Conservation (phyloP, 352 stramenopile genomes). For the Globisporangium rhizosaccharum region DNA sequence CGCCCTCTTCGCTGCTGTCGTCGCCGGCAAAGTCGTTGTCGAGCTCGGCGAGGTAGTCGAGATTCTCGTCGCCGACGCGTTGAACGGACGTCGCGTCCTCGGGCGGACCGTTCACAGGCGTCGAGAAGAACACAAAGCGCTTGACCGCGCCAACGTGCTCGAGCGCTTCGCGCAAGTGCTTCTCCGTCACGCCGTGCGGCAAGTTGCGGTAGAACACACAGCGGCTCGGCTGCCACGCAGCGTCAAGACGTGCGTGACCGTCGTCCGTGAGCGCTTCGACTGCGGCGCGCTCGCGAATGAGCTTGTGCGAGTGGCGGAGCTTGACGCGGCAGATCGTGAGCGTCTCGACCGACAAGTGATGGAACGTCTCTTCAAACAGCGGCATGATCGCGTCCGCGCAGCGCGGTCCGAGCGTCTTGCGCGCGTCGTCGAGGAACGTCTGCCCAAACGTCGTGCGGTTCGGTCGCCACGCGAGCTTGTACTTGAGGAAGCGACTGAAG, state of each 20-base stretch:
- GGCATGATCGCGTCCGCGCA: slow-evolving; percentile 68
- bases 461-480: slow-evolving; percentile 82
- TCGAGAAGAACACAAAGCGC: slow-evolving; percentile 64
- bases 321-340: slow-evolving; percentile 84
- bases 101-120: slow-evolving; percentile 49
- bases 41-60: slow-evolving; percentile 28
- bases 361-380: slow-evolving; percentile 69
- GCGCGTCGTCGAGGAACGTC: slow-evolving; percentile 75
- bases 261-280: slow-evolving; percentile 39
- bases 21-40: slow-evolving; percentile 27
- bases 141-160: slow-evolving; percentile 63
- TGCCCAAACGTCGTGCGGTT: slow-evolving; percentile 72
- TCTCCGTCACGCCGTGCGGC: slow-evolving; percentile 53
- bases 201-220: slow-evolving; percentile 82
- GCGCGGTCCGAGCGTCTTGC: slow-evolving; percentile 51
- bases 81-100: slow-evolving; percentile 25
- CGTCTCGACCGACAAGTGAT: slow-evolving; percentile 79
- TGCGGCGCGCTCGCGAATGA: slow-evolving; percentile 45
- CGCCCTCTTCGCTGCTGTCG: slow-evolving; percentile 12
- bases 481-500: slow-evolving; percentile 82
- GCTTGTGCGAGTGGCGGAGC: slow-evolving; percentile 59
- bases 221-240: slow-evolving; percentile 41
- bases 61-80: slow-evolving; percentile 18
- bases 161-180: slow-evolving; percentile 61
- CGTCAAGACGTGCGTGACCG: slow-evolving; percentile 30